A percentile compares a stretch with the other conserved stretches of the same genome.
These are phyloP conservation scores for Salvia sclarea DNA, from an alignment of 305 asterid genomes.

Conservation along the genomic window DNA sequence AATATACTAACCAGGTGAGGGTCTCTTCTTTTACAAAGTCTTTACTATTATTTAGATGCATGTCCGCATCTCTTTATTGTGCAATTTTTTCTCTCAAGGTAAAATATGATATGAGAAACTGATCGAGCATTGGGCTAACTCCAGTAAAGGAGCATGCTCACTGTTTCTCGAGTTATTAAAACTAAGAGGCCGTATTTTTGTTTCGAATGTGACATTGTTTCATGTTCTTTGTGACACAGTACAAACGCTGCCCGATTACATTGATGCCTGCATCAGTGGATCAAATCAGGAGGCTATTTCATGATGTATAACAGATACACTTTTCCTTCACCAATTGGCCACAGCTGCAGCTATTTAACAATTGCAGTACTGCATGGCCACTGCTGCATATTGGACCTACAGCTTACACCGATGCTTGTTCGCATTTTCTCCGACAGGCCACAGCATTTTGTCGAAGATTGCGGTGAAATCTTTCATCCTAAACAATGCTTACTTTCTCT, in stretches of 20 bases:
- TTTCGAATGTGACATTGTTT: not conserved
- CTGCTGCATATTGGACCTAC: conserved; percentile 12
- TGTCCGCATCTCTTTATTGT: not conserved
- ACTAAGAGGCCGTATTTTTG: not conserved
- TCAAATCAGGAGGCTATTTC: conserved; percentile 89
- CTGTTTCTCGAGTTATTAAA: not conserved
- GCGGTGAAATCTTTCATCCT: not conserved
- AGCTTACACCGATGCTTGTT: not conserved
- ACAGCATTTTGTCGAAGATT: not conserved
- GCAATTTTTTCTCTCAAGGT: not conserved
- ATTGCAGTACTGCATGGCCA: not conserved
- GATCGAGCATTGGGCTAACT: not conserved
- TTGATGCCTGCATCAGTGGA: conserved; percentile 84
- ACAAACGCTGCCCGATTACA: conserved; percentile 93
- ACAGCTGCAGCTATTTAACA: not conserved
- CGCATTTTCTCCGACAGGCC: not conserved
- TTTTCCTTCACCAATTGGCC: not conserved
- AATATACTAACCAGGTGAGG: conserved; percentile 87
- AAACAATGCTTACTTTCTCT: not conserved
- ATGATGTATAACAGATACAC: conserved; percentile 51
- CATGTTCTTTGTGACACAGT: conserved; percentile 45
- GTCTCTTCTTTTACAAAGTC: conserved; percentile 22
- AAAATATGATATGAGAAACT: too few relatives aligned
- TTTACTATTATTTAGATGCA: not conserved
- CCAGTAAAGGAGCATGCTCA: not conserved